phyloP scores from a whole-genome alignment of 495 filamentous ascomycete species.

The Neurospora sp. region DNA sequence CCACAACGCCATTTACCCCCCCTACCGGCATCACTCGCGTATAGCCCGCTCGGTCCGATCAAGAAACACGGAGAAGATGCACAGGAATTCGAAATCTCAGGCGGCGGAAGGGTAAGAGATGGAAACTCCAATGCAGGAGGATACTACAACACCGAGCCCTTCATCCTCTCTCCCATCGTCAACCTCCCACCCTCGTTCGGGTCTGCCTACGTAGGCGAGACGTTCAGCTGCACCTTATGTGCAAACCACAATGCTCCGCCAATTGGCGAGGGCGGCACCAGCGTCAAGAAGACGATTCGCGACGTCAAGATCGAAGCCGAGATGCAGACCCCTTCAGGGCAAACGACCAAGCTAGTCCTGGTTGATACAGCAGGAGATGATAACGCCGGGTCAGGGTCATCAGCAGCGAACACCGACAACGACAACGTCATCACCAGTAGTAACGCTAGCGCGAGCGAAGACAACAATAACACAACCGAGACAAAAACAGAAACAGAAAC shows the following conservation, averaged over 20 bases:
- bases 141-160: constrained; percentile 33
- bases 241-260: constrained; percentile 73
- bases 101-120: not conserved
- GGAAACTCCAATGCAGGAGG: not conserved
- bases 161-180: constrained; percentile 48
- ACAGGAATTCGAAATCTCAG: not conserved
- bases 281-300: constrained; percentile 46
- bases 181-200: constrained; percentile 92
- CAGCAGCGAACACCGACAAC: not conserved
- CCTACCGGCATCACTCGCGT: constrained; percentile 37
- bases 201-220: constrained; percentile 90
- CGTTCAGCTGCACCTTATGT: constrained; percentile 87
- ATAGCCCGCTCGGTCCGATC: constrained; percentile 15
- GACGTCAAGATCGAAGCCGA: constrained; percentile 78
- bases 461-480: constrained; percentile 1
- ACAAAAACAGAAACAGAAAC: not conserved
- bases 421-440: not conserved
- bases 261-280: constrained; percentile 2
- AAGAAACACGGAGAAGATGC: not conserved
- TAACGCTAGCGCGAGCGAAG: not conserved
- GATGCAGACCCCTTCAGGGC: constrained; percentile 71
- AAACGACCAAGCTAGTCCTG: constrained; percentile 19
- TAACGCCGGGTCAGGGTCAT: constrained; percentile 3
- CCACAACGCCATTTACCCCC: constrained; percentile 11
- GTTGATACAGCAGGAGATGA: constrained; percentile 5